Percentiles rank a stretch among this genome's conserved stretches.
Evolutionary conservation across 2,329 filamentous ascomycete genomes (phyloP).

Genomic region (Colletotrichum sp.): DNA sequence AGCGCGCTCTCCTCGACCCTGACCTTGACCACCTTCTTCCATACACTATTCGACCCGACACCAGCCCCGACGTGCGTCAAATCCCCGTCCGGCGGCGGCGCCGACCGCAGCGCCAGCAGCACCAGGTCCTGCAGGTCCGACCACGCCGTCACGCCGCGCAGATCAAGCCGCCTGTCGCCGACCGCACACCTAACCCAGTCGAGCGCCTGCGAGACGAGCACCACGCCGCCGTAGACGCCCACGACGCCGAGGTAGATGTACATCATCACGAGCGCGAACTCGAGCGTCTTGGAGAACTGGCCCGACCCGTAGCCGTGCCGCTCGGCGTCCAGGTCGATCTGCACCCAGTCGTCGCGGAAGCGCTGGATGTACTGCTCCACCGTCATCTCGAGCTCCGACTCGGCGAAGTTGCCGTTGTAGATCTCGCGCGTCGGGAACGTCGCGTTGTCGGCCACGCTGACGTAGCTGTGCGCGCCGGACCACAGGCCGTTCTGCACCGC

Average conservation of each 20-base stretch:
- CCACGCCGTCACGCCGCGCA: not conserved
- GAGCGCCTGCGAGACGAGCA: not conserved
- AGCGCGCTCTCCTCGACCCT: not conserved
- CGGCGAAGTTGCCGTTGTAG: not conserved
- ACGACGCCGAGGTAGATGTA: conserved; percentile 5
- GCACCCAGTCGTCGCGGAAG: not conserved
- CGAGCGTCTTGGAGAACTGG: not conserved
- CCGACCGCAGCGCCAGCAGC: not conserved
- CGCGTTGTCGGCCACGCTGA: not conserved
- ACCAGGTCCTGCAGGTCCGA: not conserved
- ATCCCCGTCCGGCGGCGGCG: not conserved
- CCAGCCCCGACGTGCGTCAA: not conserved
- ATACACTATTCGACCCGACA: not conserved
- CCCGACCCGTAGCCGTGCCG: not conserved
- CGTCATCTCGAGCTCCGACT: not conserved
- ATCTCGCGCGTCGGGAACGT: not conserved
- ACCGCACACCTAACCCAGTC: not conserved
- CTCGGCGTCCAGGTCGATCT: not conserved
- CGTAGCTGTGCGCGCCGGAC: not conserved
- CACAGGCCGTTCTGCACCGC: not conserved
- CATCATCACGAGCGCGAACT: conserved; percentile 1
- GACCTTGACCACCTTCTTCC: not conserved
- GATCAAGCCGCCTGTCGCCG: not conserved
- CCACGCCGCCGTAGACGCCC: not conserved
- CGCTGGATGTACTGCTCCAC: not conserved